These are phyloP conservation scores for Acrocalymma vagum DNA, from an alignment of 2,329 filamentous ascomycete species.

Conservation along the genomic window DNA sequence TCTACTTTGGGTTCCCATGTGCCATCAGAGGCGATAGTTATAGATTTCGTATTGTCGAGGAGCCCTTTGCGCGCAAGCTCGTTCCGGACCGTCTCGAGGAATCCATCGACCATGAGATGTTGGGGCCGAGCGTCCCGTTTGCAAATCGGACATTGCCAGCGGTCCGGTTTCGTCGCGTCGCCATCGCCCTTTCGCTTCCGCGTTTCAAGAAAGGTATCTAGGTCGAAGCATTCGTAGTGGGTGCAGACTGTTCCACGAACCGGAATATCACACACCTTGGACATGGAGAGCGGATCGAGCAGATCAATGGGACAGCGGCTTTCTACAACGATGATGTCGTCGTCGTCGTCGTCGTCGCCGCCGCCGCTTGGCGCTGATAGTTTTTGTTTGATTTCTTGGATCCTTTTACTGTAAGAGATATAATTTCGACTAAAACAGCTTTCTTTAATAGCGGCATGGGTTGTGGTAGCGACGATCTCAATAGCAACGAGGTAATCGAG, in stretches of 20 bases:
- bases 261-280: constrained; percentile 70
- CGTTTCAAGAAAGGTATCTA: constrained; percentile 76
- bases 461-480: constrained; percentile 70
- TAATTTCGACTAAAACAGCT: constrained; percentile 33
- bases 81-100: constrained; percentile 69
- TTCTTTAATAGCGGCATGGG: constrained; percentile 48
- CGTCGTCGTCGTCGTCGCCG: constrained; percentile 62
- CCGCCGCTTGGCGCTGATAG: constrained; percentile 49
- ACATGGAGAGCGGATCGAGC: constrained; percentile 56
- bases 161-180: constrained; percentile 62
- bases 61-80: constrained; percentile 60
- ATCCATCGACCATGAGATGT: constrained; percentile 76
- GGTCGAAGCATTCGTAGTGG: constrained; percentile 90
- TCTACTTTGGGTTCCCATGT: constrained; percentile 66
- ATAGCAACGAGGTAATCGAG: constrained; percentile 71
- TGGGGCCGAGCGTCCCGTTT: constrained; percentile 77
- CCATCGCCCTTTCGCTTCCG: constrained; percentile 30
- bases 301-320: constrained; percentile 53
- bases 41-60: constrained; percentile 64
- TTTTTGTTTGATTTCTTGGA: constrained; percentile 64
- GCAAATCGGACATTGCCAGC: constrained; percentile 91
- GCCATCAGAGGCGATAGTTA: constrained; percentile 71
- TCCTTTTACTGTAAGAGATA: constrained; percentile 58
- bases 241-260: constrained; percentile 74
- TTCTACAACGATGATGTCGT: constrained; percentile 54